Conservation (phyloP, 495 filamentous ascomycete genomes). For the Aspergillus biplanus region DNA sequence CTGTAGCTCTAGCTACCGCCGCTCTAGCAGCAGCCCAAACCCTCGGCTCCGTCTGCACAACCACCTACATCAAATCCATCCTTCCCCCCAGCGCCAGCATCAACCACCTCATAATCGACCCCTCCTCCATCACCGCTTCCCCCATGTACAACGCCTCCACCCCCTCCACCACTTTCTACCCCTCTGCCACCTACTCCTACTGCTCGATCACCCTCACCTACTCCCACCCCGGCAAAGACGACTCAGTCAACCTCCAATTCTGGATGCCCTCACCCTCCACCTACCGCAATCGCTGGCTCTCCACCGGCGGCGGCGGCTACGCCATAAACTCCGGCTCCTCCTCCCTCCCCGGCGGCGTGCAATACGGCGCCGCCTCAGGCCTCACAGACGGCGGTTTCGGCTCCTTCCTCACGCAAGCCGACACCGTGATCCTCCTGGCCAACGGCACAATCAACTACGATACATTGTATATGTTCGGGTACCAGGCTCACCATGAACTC, state of each 20-base stretch:
- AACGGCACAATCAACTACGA: constrained; percentile 51
- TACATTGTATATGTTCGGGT: constrained; percentile 50
- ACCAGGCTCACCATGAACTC: constrained; percentile 37
- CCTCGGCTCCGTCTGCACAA: constrained; percentile 35
- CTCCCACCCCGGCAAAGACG: constrained; percentile 40
- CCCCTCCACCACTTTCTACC: constrained; percentile 31
- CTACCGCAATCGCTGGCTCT: constrained; percentile 48
- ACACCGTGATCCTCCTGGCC: constrained; percentile 38
- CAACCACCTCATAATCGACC: constrained; percentile 37
- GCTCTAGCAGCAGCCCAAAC: constrained; percentile 8
- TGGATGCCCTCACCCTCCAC: constrained; percentile 42
- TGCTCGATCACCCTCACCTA: constrained; percentile 54
- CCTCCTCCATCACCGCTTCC: constrained; percentile 34
- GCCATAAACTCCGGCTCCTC: constrained; percentile 46
- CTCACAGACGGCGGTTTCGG: constrained; percentile 55
- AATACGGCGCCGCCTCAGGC: constrained; percentile 19
- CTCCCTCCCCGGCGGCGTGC: constrained; percentile 37
- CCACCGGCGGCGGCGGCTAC: constrained; percentile 49
- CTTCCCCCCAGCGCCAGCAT: constrained; percentile 31
- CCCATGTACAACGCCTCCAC: constrained; percentile 34
- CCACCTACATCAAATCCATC: constrained; percentile 28
- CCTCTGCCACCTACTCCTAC: constrained; percentile 30
- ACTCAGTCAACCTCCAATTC: constrained; percentile 40
- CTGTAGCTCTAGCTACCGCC: neutral
- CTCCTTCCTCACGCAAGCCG: constrained; percentile 39